Percentiles rank a stretch among this genome's conserved stretches.
Conservation (phyloP, 2,329 filamentous ascomycete genomes). For the Aspergillus ustus region DNA sequence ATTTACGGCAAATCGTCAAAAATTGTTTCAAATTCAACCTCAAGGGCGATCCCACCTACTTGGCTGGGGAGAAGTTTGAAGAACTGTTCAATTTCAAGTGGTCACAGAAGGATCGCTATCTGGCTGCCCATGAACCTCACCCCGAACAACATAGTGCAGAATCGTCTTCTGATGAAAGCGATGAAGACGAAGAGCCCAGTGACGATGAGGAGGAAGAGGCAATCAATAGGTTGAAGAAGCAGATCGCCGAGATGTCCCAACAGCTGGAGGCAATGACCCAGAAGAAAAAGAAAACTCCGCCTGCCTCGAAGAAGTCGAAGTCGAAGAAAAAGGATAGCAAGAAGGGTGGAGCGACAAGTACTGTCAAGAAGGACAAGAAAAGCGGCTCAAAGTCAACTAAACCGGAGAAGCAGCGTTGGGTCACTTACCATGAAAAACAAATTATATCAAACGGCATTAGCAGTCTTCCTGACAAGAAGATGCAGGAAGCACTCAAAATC, state of each 20-base stretch:
- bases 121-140: constrained; percentile 72
- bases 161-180: constrained; percentile 69
- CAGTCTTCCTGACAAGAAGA: constrained; percentile 75
- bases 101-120: constrained; percentile 78
- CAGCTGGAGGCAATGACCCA: constrained; percentile 60
- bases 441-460: constrained; percentile 86
- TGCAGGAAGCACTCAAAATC: constrained; percentile 81
- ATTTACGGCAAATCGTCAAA: constrained; percentile 79
- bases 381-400: constrained; percentile 42
- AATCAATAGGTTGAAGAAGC: constrained; percentile 69
- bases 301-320: constrained; percentile 49
- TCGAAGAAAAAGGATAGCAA: constrained; percentile 41
- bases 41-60: constrained; percentile 73
- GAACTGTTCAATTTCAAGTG: constrained; percentile 76
- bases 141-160: constrained; percentile 69
- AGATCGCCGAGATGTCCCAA: constrained; percentile 75
- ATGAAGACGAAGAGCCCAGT: constrained; percentile 73
- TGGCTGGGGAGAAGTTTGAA: constrained; percentile 73
- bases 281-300: constrained; percentile 65
- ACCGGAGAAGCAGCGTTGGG: constrained; percentile 64
- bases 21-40: constrained; percentile 95
- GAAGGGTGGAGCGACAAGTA: constrained; percentile 47
- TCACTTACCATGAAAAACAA: constrained; percentile 82
- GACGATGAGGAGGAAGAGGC: constrained; percentile 64
- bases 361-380: constrained; percentile 62